Evolutionary conservation across 1,284 basidiomycete species (phyloP), one percentile per base, ranked within the genome.

Genomic region (Apiotrichum akiyoshidainum): DNA sequence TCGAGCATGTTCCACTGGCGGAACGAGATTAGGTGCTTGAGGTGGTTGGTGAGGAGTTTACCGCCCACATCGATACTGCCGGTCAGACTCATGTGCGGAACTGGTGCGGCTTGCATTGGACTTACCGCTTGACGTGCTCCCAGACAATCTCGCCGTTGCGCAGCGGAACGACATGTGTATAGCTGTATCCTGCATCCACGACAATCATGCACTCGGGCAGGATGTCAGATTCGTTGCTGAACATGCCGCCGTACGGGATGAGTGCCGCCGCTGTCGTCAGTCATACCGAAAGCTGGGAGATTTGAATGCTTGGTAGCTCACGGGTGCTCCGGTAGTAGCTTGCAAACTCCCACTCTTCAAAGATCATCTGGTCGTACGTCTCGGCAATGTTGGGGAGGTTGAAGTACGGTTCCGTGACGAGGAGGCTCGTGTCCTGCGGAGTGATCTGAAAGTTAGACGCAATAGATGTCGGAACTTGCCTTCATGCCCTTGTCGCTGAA

Each of bases 1-100:
- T 97, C 92, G 85, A 93, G 92, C 89, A 97, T 92, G 76, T 97
- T 92, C 89, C 91, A 95, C 71, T 98, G 94, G 35, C 92, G 86
- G 76, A 91, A 97, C 13, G 92, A 95, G 13, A 95, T 85, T 51
- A 93, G 83, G 72, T 94, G 90, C 71, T 97, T 96, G 39, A 98
- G 83, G 54, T 95, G 89, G 78, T 96, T 97, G 31, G 94, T 97
- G 57, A 98, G 77, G 14, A 97, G 82, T 78, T 96, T 96, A 52
- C 94, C 94, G 53, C 93, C 93, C 33, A 96, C 85, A 68, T 96
- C 92, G 70, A 97, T 85, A 65, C 93, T 93, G 69, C 12, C 21
- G 19, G 54, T 58, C 42, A 61, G 58, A n/a, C n/a, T n/a, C n/a
- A n/a, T n/a, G n/a, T n/a, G n/a, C n/a, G n/a, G n/a, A n/a, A n/a